A percentile compares a stretch with the other conserved stretches of the same genome.
phyloP scores from a whole-genome alignment of 1,139 yeast genomes.

The Hansenula lynferdii region DNA sequence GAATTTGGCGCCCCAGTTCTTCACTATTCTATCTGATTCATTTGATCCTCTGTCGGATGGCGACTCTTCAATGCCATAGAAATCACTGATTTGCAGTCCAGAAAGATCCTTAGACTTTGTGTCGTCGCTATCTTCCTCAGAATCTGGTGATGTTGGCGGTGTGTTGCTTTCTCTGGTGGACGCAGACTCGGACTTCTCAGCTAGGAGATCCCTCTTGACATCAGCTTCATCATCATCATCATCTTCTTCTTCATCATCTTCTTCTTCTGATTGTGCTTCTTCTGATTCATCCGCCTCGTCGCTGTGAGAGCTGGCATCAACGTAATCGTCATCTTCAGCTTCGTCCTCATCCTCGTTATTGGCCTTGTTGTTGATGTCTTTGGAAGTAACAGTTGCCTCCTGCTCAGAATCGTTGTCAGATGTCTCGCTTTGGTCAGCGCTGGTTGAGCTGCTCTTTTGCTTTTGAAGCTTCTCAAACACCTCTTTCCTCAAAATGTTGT shows the following conservation, averaged over 20 bases:
- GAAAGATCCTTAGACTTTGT: slow-evolving; percentile 11
- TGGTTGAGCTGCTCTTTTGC: neutral
- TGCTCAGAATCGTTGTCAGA: neutral
- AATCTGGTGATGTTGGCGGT: slow-evolving; percentile 21
- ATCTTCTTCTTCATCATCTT: slow-evolving; percentile 9
- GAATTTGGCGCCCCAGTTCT: slow-evolving; percentile 54
- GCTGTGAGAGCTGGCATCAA: slow-evolving; percentile 4
- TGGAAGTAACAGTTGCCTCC: neutral
- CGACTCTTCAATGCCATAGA: slow-evolving; percentile 48
- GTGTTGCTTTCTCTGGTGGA: slow-evolving; percentile 7
- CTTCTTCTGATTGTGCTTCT: slow-evolving; percentile 6
- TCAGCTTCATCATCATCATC: slow-evolving; percentile 8
- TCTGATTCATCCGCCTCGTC: slow-evolving; percentile 5
- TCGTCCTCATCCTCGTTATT: neutral
- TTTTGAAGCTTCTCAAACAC: neutral
- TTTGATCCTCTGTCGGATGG: slow-evolving; percentile 56
- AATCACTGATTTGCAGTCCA: slow-evolving; percentile 27
- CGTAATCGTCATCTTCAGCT: slow-evolving; percentile 14
- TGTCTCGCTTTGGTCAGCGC: neutral
- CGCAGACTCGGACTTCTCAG: slow-evolving; percentile 27
- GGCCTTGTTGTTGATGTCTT: neutral
- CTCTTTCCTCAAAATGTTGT: slow-evolving; percentile 2
- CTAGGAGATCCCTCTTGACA: slow-evolving; percentile 30
- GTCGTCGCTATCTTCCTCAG: slow-evolving; percentile 17
- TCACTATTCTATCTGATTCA: slow-evolving; percentile 45